Evolutionary conservation across 306 rosid species (phyloP).

Genomic region (Fragaria iinumae): DNA sequence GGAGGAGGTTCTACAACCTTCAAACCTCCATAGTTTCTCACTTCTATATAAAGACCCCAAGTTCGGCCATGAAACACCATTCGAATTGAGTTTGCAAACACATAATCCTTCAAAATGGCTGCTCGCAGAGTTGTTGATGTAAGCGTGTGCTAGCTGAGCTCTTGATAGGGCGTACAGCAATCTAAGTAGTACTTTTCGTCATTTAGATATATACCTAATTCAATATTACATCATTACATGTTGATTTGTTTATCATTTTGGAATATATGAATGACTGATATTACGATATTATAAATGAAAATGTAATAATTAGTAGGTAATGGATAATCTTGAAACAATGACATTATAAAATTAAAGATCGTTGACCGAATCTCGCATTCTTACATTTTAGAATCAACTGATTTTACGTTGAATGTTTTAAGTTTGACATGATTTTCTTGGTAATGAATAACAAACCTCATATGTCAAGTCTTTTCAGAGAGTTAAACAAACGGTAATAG

Average conservation of each 20-base stretch:
- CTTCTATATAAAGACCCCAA: background rate
- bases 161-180: background rate
- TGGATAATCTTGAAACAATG: background rate
- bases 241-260: background rate
- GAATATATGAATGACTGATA: too few species aligned
- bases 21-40: background rate
- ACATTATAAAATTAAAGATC: background rate
- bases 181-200: background rate
- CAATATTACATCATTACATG: background rate
- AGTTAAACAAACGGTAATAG: background rate
- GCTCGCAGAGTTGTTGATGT: background rate
- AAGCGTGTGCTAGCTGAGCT: constrained; percentile 2
- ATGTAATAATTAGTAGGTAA: background rate
- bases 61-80: constrained; percentile 4
- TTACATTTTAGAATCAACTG: background rate
- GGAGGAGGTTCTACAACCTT: background rate
- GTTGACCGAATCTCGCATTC: background rate
- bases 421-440: too few species aligned
- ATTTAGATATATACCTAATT: background rate
- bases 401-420: background rate
- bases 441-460: background rate
- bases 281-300: too few species aligned
- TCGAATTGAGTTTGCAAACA: background rate
- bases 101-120: constrained; percentile 20
- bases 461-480: background rate